Evolutionary conservation across 306 rosid genomes (phyloP).

Genomic region (Pyrus bretschneideri): DNA sequence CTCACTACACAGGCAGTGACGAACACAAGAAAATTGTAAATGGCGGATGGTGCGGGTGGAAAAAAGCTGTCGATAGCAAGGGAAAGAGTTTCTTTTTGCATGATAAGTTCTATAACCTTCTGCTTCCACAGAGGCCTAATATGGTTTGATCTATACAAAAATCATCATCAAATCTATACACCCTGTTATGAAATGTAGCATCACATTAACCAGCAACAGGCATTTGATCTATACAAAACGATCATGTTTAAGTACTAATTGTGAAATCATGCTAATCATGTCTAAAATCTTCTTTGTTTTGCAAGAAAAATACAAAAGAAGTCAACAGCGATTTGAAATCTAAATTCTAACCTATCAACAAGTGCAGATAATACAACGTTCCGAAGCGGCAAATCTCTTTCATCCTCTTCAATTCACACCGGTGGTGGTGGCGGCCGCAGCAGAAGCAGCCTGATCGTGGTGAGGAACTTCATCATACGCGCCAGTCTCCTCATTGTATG

Average conservation of each 20-base stretch:
- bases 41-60: slow-evolving; percentile 99
- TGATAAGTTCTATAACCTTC: slow-evolving; percentile 88
- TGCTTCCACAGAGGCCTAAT: slow-evolving; percentile 89
- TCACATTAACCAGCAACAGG: background rate
- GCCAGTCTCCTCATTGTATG: slow-evolving; percentile 8
- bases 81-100: slow-evolving; percentile 80
- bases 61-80: slow-evolving; percentile 85
- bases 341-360: background rate
- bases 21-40: slow-evolving; percentile 68
- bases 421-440: background rate
- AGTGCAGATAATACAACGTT: background rate
- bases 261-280: background rate
- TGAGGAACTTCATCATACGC: background rate
- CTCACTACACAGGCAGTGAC: slow-evolving; percentile 84
- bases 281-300: background rate
- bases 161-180: background rate
- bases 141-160: slow-evolving; percentile 49
- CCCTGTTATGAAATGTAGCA: background rate
- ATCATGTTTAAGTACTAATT: too few relatives aligned
- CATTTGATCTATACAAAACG: background rate
- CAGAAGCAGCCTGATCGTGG: background rate
- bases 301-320: background rate
- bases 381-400: background rate
- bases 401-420: background rate
- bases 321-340: background rate